Evolutionary conservation across 2,329 filamentous ascomycete species (phyloP).

Genomic region (Stenocarpella maydis): DNA sequence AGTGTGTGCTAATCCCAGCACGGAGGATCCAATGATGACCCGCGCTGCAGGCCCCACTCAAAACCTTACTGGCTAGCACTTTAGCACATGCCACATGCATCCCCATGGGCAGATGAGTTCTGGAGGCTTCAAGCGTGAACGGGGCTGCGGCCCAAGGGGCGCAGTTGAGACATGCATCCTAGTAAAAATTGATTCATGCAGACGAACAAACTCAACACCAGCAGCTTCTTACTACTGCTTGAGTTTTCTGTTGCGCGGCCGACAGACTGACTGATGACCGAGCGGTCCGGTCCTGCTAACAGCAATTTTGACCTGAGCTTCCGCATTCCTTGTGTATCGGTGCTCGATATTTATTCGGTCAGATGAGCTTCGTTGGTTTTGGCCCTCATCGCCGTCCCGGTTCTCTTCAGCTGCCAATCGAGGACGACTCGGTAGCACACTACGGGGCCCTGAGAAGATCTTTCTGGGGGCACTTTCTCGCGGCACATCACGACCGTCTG

Average conservation of each 20-base stretch:
- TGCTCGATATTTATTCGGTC: neutral
- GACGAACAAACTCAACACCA: neutral
- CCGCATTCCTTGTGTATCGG: neutral
- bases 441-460: neutral
- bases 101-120: constrained; percentile 12
- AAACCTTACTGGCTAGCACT: too few species aligned
- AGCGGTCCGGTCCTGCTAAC: too few species aligned
- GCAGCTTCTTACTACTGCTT: neutral
- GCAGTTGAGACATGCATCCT: neutral
- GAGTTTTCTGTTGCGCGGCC: too few species aligned
- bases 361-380: neutral
- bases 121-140: neutral
- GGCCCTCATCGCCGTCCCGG: neutral
- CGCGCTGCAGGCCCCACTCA: neutral
- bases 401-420: neutral
- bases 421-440: neutral
- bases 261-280: too few species aligned
- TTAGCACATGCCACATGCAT: too few species aligned
- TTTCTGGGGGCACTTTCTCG: neutral
- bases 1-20: neutral
- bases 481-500: too few species aligned
- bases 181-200: neutral
- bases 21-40: neutral
- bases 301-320: too few species aligned
- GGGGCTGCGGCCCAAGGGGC: too few species aligned